Evolutionary conservation across 2,329 filamentous ascomycete genomes (phyloP), one percentile per base, ranked within the genome.

Genomic region (Fusarium temperatum): DNA sequence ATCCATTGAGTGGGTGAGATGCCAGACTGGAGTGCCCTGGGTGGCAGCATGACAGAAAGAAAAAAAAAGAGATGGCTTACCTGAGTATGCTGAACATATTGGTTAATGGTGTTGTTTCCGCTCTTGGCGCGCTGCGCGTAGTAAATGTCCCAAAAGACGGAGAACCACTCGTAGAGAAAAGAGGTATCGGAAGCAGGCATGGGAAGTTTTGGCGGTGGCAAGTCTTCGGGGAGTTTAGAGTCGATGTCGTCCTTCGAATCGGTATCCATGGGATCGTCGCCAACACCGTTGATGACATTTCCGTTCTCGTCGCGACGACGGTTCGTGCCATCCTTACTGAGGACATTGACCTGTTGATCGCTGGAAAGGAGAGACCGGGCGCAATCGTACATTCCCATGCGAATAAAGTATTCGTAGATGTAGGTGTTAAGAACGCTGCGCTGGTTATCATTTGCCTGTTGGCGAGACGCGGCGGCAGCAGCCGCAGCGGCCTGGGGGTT

Each of bases 161-260:
- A 94, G 86, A 97, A 99, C 96, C 96, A 99, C 79, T 98, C 96
- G 77, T 94, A 93, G n/a, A 99, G 87, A 79, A 99, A 98, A 32
- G 94, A 94, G 71, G 89, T 93, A 78, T 92, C 93, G 62, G 88
- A 88, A 69, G 87, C 87, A 55, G 89, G 88, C 80, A 87, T 88
- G 18, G 91, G 90, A 11, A 94, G 86, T 72, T 90, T 91, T 18
- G 94, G 92, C 12, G 89, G 87, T 9, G 96, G 96, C 44, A 98
- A 88, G 79, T 97, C 95, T 65, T 92, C 89, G 2, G 94, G 93
- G 48, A 93, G 88, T 81, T 96, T 95, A 57, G 87, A 82, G 75
- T 94, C 91, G 68, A 92, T 84, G 72, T 93, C 92, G 75, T 96
- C 93, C 84, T 96, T 96, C 70, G 86, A 88, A 80, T 97, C 94